phyloP scores from a whole-genome alignment of 2,329 filamentous ascomycete genomes.

The Ascochyta lentis region DNA sequence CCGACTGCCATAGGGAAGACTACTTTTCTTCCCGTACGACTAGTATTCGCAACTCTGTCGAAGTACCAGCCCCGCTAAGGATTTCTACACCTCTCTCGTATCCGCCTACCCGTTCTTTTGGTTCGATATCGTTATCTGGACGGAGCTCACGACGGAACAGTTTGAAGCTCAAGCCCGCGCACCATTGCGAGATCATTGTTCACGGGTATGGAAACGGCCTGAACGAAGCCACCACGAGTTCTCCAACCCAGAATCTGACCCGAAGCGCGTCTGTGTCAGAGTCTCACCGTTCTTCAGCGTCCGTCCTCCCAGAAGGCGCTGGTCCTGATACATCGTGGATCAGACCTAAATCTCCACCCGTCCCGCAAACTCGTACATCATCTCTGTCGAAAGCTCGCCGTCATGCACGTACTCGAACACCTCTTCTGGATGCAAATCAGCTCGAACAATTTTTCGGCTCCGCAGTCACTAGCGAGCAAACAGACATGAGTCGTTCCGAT shows the following conservation, averaged over 20 bases:
- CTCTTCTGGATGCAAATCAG: slow-evolving; percentile 29
- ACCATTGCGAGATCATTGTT: slow-evolving; percentile 47
- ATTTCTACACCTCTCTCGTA: slow-evolving; percentile 41
- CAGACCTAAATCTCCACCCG: slow-evolving; percentile 24
- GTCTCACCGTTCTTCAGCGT: slow-evolving; percentile 20
- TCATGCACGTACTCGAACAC: slow-evolving; percentile 28
- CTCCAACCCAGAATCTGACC: slow-evolving; percentile 4
- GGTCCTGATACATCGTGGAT: slow-evolving; percentile 30
- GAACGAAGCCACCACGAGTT: slow-evolving; percentile 28
- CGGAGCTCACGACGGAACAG: slow-evolving; percentile 40
- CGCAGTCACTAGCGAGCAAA: slow-evolving; percentile 1
- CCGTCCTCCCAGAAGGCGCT: slow-evolving; percentile 23
- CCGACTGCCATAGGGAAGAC: slow-evolving; percentile 55
- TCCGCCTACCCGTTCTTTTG: slow-evolving; percentile 37
- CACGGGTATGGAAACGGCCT: slow-evolving; percentile 50
- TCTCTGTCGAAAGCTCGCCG: slow-evolving; percentile 18
- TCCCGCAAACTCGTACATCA: slow-evolving; percentile 17
- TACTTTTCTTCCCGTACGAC: slow-evolving; percentile 39
- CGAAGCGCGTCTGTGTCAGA: slow-evolving; percentile 1
- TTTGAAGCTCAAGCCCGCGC: slow-evolving; percentile 27
- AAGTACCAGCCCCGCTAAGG: slow-evolving; percentile 39
- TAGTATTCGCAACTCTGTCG: slow-evolving; percentile 39
- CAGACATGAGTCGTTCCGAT: slow-evolving; percentile 33
- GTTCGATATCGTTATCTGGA: slow-evolving; percentile 37
- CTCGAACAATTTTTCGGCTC: slow-evolving; percentile 21